Base-by-base conservation (phyloP, 768 basidiomycete species). In the Tricholoma flavovirens region DNA sequence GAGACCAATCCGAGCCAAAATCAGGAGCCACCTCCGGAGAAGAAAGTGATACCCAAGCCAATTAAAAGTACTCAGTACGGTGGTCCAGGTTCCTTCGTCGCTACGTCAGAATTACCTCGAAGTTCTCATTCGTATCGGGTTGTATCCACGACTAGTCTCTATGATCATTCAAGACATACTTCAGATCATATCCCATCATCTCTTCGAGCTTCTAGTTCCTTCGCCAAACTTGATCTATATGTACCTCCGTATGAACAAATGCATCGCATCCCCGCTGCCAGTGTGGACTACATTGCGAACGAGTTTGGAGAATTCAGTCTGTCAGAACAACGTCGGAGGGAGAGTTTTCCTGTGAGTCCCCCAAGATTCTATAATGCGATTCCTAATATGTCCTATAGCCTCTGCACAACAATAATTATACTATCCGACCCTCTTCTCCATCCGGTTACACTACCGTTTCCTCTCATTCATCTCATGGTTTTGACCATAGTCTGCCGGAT, bases 1-100 rank as follows among this genome's bases (percentile, higher is more conserved):
- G 35, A n/a, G 15, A 29, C 17, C 14, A 49, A 51, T 43, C 4
- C 43, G 36, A 15, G 22, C n/a, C 36, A 4, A 60, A 12, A 57
- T 45, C 61, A 92, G 90, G 90, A 87, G 70, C 84, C 86, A 33
- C 77, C 86, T 5, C 91, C 90, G n/a, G 82, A 82, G 61, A 90
- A 88, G 71, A 88, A 83, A 61, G 58, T 70, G 11, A 67, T 75
- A 11, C 69, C 77, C 32, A 84, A 82, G 62, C 71, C 77, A 19
- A 73, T 75, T 6, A 77, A 77, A 58, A 75, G 67, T 54, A 82
- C 78, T 57, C 82, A 87, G 49, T 93, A 93, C 60, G 87, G 83
- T 22, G 91, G 91, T 0, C 86, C 87, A 7, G 91, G 91, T 49
- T 81, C 80, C 30, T 93, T 93, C 64, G 73, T 83, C 6, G 83